A percentile compares a stretch with the other conserved stretches of the same genome.
phyloP scores from a whole-genome alignment of 2,329 filamentous ascomycete species.

The Pleoardoris graminearum region DNA sequence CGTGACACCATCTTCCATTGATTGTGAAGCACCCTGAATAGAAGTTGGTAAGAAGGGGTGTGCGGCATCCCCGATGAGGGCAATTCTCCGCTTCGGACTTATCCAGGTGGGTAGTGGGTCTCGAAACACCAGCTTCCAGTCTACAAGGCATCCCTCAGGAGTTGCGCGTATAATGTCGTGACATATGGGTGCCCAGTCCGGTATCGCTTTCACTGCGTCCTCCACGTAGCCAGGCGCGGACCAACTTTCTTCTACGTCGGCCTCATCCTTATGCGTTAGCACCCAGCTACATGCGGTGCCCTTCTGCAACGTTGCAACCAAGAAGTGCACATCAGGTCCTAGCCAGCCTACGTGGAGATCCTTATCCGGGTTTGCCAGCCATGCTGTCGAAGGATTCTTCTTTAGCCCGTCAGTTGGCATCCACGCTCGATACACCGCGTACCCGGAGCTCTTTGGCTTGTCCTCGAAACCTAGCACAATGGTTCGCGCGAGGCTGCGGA shows the following conservation, averaged over 20 bases:
- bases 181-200: slow-evolving; percentile 23
- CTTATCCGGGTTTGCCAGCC: slow-evolving; percentile 35
- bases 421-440: slow-evolving; percentile 56
- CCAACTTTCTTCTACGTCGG: slow-evolving; percentile 33
- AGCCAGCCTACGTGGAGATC: slow-evolving; percentile 34
- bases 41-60: slow-evolving; percentile 58
- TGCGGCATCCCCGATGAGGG: slow-evolving; percentile 56
- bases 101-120: slow-evolving; percentile 58
- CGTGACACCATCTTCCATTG: slow-evolving; percentile 52
- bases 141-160: slow-evolving; percentile 41
- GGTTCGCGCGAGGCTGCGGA: slow-evolving; percentile 53
- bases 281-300: slow-evolving; percentile 36
- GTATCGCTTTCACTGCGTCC: slow-evolving; percentile 23
- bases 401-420: slow-evolving; percentile 28
- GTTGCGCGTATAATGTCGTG: slow-evolving; percentile 34
- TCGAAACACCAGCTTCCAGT: slow-evolving; percentile 59
- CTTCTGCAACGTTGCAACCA: slow-evolving; percentile 35
- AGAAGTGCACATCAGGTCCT: slow-evolving; percentile 37
- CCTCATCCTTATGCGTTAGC: slow-evolving; percentile 38
- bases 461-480: slow-evolving; percentile 57
- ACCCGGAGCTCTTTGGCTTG: slow-evolving; percentile 55
- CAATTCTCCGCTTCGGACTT: slow-evolving; percentile 51
- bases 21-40: slow-evolving; percentile 57
- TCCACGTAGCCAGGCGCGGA: slow-evolving; percentile 27
- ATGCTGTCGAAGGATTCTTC: slow-evolving; percentile 34